Evolutionary conservation across 192 early-diverging fungal genomes (phyloP), one percentile per base, ranked within the genome.

Genomic region (Chytriomyces confervae): DNA sequence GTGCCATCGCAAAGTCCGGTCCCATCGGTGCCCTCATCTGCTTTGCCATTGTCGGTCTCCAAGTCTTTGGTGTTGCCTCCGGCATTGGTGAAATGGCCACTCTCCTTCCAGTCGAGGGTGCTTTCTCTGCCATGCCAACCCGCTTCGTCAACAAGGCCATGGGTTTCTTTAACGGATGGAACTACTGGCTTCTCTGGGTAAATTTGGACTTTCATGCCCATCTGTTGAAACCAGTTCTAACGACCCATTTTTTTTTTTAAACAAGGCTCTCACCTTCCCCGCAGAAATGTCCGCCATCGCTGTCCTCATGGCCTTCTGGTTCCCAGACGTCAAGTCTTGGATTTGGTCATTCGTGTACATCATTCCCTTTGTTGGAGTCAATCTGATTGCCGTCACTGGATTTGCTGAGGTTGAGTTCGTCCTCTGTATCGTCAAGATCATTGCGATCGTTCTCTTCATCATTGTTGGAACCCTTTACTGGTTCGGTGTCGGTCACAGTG

Each of bases 401-500:
- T 94, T 89, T 83, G 93, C 91, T 62, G 93, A 94, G 69, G 82
- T 86, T 23, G 93, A 94, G 80, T 95, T 92, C 80, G 88, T 89
- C 87, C 87, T 97, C 67, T 87, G 91, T 13, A 68, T 91, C 62
- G 91, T 95, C 85, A 97, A 97, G 79, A 91, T 97, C 53, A 71
- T 95, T 20, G 86, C 93, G 5, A 91, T 94, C 43, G 48, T 96
- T 18, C 57, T 95, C 66, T 96, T 95, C 72, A 87, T 97, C 69
- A 86, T 95, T 67, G 87, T 96, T 46, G 93, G 91, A n/a, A 89
- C 94, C 51, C 20, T 72, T 9, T 69, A 94, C 23, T 91, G 91
- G 36, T 85, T 87, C 46, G 82, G 85, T 13, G 93, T 89, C 20
- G 53, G 53, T 57, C 83, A 86, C 7, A 91, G 89, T 57, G 45